Evolutionary conservation across 2,329 filamentous ascomycete species (phyloP).

Genomic region (Talaromyces sp.): DNA sequence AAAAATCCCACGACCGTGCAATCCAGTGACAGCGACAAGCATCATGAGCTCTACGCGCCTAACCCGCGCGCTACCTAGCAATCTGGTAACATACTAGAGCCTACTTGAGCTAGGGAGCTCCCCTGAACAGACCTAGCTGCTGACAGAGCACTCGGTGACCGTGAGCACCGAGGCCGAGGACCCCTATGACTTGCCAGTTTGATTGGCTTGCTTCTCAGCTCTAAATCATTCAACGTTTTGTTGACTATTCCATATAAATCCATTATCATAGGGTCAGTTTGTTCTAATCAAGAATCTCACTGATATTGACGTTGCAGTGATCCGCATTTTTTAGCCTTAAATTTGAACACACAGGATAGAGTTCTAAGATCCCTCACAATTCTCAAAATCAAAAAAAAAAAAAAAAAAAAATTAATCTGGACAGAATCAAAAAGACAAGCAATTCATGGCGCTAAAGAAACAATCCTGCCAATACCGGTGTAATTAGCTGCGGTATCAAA

Average conservation of each 20-base stretch:
- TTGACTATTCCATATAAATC: too few species aligned
- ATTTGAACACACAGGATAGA: background rate
- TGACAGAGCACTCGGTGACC: background rate
- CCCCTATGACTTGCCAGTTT: background rate
- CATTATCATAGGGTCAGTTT: background rate
- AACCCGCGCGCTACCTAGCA: too few species aligned
- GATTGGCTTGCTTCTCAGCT: background rate
- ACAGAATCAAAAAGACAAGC: too few species aligned
- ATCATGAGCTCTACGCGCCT: too few species aligned
- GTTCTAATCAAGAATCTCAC: background rate
- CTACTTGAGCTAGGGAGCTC: too few species aligned
- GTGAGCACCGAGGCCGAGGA: background rate
- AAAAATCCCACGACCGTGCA: background rate
- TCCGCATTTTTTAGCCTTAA: background rate
- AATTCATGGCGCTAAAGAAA: background rate
- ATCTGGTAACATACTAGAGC: too few species aligned
- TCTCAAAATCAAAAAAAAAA: too few species aligned
- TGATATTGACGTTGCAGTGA: background rate
- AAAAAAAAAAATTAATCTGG: too few species aligned
- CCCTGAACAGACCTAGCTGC: background rate
- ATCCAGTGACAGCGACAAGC: too few species aligned
- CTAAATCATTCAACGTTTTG: background rate
- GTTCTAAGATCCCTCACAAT: background rate
- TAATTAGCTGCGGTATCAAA: constrained; percentile 10
- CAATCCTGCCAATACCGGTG: constrained; percentile 10